Evolutionary conservation across 805 yeast genomes (phyloP).

Genomic region (Metschnikowia colocasiae): DNA sequence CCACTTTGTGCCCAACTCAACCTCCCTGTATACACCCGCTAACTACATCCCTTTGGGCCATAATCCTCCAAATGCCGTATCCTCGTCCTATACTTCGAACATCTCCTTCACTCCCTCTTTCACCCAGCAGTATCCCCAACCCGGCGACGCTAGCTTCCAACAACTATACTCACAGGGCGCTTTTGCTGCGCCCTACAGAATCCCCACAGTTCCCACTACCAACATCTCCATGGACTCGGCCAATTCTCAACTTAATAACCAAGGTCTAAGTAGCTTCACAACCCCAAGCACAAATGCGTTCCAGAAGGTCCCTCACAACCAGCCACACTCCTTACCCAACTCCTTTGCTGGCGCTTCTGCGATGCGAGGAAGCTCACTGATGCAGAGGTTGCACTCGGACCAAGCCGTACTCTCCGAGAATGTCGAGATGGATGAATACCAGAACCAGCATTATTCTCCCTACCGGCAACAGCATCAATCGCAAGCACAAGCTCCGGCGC

Average conservation of each 20-base stretch:
- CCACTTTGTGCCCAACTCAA: constrained; percentile 1
- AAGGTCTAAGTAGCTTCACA: constrained; percentile 1
- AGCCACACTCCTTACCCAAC: constrained; percentile 3
- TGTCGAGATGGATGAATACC: background rate
- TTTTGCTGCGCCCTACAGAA: constrained; percentile 14
- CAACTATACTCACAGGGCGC: constrained; percentile 1
- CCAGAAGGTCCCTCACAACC: background rate
- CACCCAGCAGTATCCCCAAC: constrained; percentile 7
- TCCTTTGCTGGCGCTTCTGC: constrained; percentile 1
- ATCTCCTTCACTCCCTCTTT: constrained; percentile 36
- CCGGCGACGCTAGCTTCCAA: constrained; percentile 5
- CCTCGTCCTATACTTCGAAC: constrained; percentile 41
- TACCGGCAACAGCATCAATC: constrained; percentile 1
- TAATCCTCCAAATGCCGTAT: constrained; percentile 43
- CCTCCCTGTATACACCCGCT: constrained; percentile 16
- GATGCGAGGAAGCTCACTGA: background rate
- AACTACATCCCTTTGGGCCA: constrained; percentile 40
- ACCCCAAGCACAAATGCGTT: constrained; percentile 2
- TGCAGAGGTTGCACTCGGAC: constrained; percentile 12
- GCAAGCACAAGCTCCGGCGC: constrained; percentile 3
- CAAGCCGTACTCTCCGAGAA: background rate
- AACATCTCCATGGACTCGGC: constrained; percentile 49
- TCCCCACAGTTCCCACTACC: constrained; percentile 51
- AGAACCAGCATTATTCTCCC: background rate
- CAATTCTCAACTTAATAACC: constrained; percentile 15